Base-by-base conservation (phyloP, 2,329 filamentous ascomycete genomes). In the Verticillium tricorpus region DNA sequence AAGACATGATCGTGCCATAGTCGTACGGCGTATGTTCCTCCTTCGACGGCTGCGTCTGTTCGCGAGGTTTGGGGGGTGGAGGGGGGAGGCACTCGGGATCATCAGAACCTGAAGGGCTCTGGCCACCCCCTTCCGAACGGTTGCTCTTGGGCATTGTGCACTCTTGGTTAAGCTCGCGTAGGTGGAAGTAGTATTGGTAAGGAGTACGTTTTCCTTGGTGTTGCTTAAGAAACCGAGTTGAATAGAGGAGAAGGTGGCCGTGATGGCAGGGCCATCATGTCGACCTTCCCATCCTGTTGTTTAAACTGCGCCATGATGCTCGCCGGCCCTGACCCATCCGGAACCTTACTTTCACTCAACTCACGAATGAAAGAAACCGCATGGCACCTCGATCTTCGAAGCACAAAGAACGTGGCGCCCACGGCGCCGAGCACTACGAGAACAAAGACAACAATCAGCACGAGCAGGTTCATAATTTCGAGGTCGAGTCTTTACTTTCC, bases 371-470 rank as follows among this genome's bases (percentile, higher is more conserved):
- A 52, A 52, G 45, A 52, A 52, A 52, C n/a, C 9, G 14, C 9
- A 11, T 2, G 45, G 45, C 45, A 3, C 5, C 8, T 52, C 45
- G 19, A 25, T n/a, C 9, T 19, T 52, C 19, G 19, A 52, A 19
- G 45, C 2, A 52, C 45, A 52, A 52, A 52, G 45, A 12, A 14
- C 8, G 45, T 52, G 45, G 45, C 19, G 11, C 8, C 45, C 11
- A 14, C 45, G 19, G 5, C 22, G 45, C 22, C 57, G 15, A 63
- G 15, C 22, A 8, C 45, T 35, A 63, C 35, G 14, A 65, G 34
- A 40, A 64, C 34, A 40, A 66, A 64, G 39, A 66, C 12, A n/a
- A 22, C 39, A n/a, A 66, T 62, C 19, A 66, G 61, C 14, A 56
- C 37, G 57, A 37, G 60, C 15, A 66, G 17, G 15, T 40, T 40